Evolutionary conservation across 1,139 yeast species (phyloP).

Genomic region (Trichomonascaceae sp.): DNA sequence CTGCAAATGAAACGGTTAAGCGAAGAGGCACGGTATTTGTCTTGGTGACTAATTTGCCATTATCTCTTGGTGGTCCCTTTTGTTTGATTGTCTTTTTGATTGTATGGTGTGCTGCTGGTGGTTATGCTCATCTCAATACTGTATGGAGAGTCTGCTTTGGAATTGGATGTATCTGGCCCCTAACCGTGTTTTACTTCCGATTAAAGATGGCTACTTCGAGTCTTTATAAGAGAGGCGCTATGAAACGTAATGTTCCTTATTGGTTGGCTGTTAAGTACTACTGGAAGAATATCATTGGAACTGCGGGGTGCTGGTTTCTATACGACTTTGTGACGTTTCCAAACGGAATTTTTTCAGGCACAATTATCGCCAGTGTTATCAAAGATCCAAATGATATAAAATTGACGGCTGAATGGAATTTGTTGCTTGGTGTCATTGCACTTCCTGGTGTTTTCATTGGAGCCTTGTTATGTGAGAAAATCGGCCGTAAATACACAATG

Average conservation of each 20-base stretch:
- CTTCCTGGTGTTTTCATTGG: constrained; percentile 58
- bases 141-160: constrained; percentile 75
- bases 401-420: constrained; percentile 52
- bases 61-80: constrained; percentile 72
- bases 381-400: constrained; percentile 36
- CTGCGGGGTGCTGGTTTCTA: constrained; percentile 57
- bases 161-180: constrained; percentile 69
- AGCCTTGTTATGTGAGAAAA: constrained; percentile 46
- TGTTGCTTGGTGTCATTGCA: constrained; percentile 46
- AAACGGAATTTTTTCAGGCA: constrained; percentile 52
- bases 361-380: constrained; percentile 47
- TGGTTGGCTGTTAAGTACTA: constrained; percentile 45
- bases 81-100: constrained; percentile 62
- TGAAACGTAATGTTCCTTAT: constrained; percentile 49
- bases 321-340: constrained; percentile 64
- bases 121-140: constrained; percentile 41
- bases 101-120: constrained; percentile 54
- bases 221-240: constrained; percentile 48
- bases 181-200: constrained; percentile 65
- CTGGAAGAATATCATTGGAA: constrained; percentile 51
- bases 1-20: constrained; percentile 62
- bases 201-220: constrained; percentile 63
- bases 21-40: constrained; percentile 60
- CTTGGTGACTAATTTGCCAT: constrained; percentile 64
- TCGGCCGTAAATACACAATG: constrained; percentile 55